Base-by-base conservation (phyloP, 2,329 filamentous ascomycete genomes). In the Didymella exigua region DNA sequence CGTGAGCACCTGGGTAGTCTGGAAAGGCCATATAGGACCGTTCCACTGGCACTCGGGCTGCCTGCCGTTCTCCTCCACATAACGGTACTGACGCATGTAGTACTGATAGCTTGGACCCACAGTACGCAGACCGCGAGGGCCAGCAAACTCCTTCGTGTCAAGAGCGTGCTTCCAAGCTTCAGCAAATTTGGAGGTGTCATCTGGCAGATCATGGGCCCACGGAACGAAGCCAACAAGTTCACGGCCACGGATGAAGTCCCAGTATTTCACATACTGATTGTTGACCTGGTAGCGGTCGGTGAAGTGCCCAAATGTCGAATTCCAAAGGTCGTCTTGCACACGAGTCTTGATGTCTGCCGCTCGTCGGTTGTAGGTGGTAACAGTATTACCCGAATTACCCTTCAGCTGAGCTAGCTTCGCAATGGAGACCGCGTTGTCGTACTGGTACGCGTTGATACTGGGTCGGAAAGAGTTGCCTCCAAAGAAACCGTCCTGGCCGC, bases 31-130 rank as follows among this genome's bases (percentile, higher is more conserved):
- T 0, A 75, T 68, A 0, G 77, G 76, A 1, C 77, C 77, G 34
- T 79, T 79, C 77, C 77, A 79, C 42, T 79, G 77, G 46, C 77
- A 79, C 45, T 79, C 77, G 2, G 66, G 69, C 7, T 70, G 58
- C 1, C 59, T 63, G 9, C 68, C 69, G 36, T 75, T 70, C 24
- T 53, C 49, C 43, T 53, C 43, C 1, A 37, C 52, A 50, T 79
- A 79, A 7, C 75, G 67, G 56, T 77, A 77, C 57, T 77, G 76
- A 0, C 68, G 68, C 77, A 79, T 79, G 64, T 77, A 79, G 56
- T 78, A 78, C 55, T 79, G 59, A 52, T 77, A 79, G 34, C 70
- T 76, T 1, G 77, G 77, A 44, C 78, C 77, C n/a, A 71, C 73
- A 8, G 77, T 79, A 7, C 77, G 69, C 24, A 79, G 63, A 9